A percentile compares a stretch with the other conserved stretches of the same genome.
These are phyloP conservation scores for Lactarius quietus DNA, from an alignment of 768 basidiomycete genomes.

Conservation along the genomic window DNA sequence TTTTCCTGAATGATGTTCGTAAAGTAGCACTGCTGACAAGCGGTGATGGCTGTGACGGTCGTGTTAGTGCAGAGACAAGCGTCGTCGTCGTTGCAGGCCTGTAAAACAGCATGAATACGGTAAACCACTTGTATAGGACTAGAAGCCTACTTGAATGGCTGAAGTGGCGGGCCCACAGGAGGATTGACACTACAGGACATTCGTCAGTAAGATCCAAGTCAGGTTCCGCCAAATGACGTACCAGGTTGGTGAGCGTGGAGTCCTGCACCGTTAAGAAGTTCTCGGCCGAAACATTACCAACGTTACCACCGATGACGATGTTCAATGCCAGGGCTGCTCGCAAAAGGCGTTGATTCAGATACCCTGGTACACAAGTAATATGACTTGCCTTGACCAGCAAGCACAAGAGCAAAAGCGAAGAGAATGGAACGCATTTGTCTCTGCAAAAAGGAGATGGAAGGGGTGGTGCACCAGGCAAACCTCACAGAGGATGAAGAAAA, in stretches of 20 bases:
- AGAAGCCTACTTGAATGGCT: constrained; percentile 30
- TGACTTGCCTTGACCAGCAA: constrained; percentile 58
- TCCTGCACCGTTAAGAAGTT: constrained; percentile 45
- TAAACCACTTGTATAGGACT: background rate
- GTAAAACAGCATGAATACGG: constrained; percentile 20
- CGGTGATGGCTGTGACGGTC: constrained; percentile 42
- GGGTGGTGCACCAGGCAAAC: constrained; percentile 26
- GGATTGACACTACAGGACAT: constrained; percentile 33
- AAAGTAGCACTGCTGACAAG: constrained; percentile 71
- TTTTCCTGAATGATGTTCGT: constrained; percentile 49
- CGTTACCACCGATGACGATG: constrained; percentile 41
- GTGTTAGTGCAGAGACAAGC: constrained; percentile 51
- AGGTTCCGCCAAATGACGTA: constrained; percentile 24
- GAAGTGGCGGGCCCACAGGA: constrained; percentile 31
- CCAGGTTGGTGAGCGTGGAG: constrained; percentile 30
- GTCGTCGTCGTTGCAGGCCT: constrained; percentile 44
- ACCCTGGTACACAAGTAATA: background rate
- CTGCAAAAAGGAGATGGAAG: background rate
- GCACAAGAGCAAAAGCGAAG: constrained; percentile 38
- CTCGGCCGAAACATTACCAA: constrained; percentile 38
- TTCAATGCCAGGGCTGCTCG: constrained; percentile 44
- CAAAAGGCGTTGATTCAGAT: constrained; percentile 11
- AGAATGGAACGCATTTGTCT: constrained; percentile 30
- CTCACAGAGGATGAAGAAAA: constrained; percentile 22
- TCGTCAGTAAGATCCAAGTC: constrained; percentile 19